Base-by-base conservation (phyloP, 176 grass and related monocot species). In the Canna indica region DNA sequence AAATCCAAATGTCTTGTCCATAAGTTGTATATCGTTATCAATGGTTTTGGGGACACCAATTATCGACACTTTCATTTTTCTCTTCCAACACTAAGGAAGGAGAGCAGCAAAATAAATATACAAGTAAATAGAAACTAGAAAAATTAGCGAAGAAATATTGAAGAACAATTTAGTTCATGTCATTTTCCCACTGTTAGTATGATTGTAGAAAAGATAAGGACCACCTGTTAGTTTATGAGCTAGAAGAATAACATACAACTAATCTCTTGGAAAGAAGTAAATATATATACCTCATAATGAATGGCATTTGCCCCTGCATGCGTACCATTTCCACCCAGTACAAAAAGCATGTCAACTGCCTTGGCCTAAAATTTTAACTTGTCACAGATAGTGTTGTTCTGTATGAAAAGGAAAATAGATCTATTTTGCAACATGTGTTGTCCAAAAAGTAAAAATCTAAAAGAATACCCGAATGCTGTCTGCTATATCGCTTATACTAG, bases 1-100 rank as follows among this genome's bases (percentile, higher is more conserved):
- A 79, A 97, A 97, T 70, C 89, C 94, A 85, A 97, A 97, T 7
- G 88, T 97, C 72, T 91, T 97, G 73, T 97, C 94, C 89, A 97
- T 92, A 38, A 90, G 81, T 74, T 87, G 93, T 82, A 97, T 97
- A 83, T 92, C 93, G 83, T 97, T 97, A 71, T 92, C 88, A 45
- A 97, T 92, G n/a, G 94, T 97, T 84, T 97, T 97, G 38, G 94
- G 94, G 48, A 97, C 82, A 59, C 86, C 89, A 59, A 90, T 85
- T 83, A 92, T 75, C 65, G 93, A 85, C 71, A 97, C 84, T 81
- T 97, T 97, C 75, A 97, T 53, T 83, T 87, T 90, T 79, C 94
- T 92, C 82, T 83, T 97, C 70, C 82, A 73, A 70, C 88, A 97
- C 94, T 92, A 84, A 42, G 71, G 24, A 47, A 70, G 59, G 1